Percentiles rank a stretch among this genome's conserved stretches.
Evolutionary conservation across 306 rosid genomes (phyloP).

Genomic region (Dicorynia guianensis): DNA sequence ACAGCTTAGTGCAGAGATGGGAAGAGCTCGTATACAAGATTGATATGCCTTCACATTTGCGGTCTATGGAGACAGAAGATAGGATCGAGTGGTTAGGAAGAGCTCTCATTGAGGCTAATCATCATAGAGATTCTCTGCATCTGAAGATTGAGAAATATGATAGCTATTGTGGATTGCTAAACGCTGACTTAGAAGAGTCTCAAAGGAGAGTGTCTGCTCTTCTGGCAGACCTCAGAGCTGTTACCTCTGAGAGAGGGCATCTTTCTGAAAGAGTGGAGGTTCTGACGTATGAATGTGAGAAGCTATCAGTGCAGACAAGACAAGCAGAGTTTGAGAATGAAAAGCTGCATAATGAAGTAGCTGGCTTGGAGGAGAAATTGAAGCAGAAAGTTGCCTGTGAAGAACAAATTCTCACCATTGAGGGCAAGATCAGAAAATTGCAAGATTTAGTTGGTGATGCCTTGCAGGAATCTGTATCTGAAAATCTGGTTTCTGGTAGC

Average conservation of each 20-base stretch:
- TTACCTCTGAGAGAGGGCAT: conserved; percentile 62
- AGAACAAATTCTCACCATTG: conserved; percentile 53
- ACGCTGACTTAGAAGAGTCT: conserved; percentile 81
- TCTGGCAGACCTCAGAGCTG: conserved; percentile 61
- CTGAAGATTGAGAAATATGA: conserved; percentile 55
- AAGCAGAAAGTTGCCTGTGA: conserved; percentile 54
- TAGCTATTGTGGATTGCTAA: conserved; percentile 66
- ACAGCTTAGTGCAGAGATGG: conserved; percentile 85
- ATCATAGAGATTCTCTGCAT: conserved; percentile 30
- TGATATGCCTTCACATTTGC: conserved; percentile 83
- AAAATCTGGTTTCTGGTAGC: conserved; percentile 57
- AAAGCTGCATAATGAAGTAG: conserved; percentile 61
- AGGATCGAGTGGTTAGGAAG: conserved; percentile 37
- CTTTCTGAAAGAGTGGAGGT: conserved; percentile 69
- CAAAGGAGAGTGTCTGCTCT: conserved; percentile 62
- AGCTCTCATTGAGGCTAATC: conserved; percentile 35
- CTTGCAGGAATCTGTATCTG: conserved; percentile 56
- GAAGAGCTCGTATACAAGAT: conserved; percentile 87
- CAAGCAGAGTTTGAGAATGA: conserved; percentile 69
- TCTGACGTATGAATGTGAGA: conserved; percentile 59
- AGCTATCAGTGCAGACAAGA: conserved; percentile 51
- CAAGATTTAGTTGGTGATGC: conserved; percentile 64
- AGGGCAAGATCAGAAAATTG: conserved; percentile 66
- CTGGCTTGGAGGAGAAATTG: conserved; percentile 59
- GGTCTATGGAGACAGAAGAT: conserved; percentile 78